These are phyloP conservation scores for Starmerella vitae DNA, from an alignment of 805 yeast genomes.

Conservation along the genomic window DNA sequence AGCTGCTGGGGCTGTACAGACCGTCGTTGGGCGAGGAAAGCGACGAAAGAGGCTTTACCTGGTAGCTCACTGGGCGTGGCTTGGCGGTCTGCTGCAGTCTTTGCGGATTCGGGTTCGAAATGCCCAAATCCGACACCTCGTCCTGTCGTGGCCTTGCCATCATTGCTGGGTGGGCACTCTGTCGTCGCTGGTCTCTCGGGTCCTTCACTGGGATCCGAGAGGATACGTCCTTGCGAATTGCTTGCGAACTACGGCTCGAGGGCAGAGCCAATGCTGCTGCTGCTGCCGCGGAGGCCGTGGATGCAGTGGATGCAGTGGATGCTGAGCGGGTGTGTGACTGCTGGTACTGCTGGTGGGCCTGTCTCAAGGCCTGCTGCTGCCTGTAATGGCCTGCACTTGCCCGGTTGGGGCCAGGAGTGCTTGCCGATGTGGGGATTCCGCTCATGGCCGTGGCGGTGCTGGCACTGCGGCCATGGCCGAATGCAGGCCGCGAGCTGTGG, in stretches of 20 bases:
- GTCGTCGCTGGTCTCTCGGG: constrained; percentile 3
- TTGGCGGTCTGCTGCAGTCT: constrained; percentile 18
- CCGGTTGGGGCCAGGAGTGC: background rate
- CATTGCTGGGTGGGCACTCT: constrained; percentile 1
- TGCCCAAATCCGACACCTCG: constrained; percentile 21
- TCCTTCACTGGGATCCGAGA: background rate
- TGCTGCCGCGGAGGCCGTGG: constrained; percentile 1
- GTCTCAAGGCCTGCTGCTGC: background rate
- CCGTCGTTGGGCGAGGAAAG: constrained; percentile 10
- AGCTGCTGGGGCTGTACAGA: constrained; percentile 20
- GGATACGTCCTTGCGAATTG: background rate
- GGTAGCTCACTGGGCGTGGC: constrained; percentile 31
- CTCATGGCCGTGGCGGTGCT: background rate
- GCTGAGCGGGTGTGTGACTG: background rate
- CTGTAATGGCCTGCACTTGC: background rate
- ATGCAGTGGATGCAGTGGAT: background rate
- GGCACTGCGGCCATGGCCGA: background rate
- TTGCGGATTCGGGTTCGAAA: constrained; percentile 12
- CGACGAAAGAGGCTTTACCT: constrained; percentile 14
- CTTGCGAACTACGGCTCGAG: background rate
- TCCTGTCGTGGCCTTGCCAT: constrained; percentile 8
- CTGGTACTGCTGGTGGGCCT: background rate
- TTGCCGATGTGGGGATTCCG: background rate
- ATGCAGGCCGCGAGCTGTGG: no score
- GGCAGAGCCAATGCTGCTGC: constrained; percentile 5